These are phyloP conservation scores for Podaxis pistillaris DNA, from an alignment of 768 basidiomycete species.

Conservation along the genomic window DNA sequence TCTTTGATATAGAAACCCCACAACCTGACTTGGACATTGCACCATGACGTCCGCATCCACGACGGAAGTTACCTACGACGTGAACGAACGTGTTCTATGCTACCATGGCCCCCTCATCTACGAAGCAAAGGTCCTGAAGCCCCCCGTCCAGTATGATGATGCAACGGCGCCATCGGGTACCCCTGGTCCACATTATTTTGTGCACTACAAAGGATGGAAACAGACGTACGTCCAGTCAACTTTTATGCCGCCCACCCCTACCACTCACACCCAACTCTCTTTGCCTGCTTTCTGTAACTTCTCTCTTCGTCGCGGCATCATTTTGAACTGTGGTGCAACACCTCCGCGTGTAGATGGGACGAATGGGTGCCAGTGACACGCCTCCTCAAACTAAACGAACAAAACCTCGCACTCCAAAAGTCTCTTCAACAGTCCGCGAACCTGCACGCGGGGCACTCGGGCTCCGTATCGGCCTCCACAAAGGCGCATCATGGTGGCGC, in stretches of 20 bases:
- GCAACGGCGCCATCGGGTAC: conserved; percentile 54
- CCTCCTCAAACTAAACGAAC: conserved; percentile 82
- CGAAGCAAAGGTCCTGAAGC: conserved; percentile 86
- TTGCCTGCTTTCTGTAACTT: not conserved
- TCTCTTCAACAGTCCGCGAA: conserved; percentile 36
- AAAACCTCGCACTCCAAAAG: conserved; percentile 78
- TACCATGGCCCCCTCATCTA: conserved; percentile 96
- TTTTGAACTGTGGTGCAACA: not conserved
- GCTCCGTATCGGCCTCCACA: not conserved
- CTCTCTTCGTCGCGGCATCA: not conserved
- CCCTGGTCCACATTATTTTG: conserved; percentile 83
- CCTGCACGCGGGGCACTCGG: conserved; percentile 4
- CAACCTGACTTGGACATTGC: not conserved
- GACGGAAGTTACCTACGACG: conserved; percentile 37
- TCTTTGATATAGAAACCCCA: not conserved
- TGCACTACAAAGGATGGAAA: conserved; percentile 99
- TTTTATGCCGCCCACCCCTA: not conserved
- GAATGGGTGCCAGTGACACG: conserved; percentile 90
- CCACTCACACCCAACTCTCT: not conserved
- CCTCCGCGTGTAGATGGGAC: conserved; percentile 71
- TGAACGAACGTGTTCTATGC: conserved; percentile 83
- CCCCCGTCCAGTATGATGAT: conserved; percentile 59
- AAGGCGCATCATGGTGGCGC: conserved; percentile 13
- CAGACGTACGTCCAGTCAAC: conserved; percentile 64
- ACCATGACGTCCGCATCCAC: conserved; percentile 23